Evolutionary conservation across 129 eudicot species (phyloP).

Genomic region (Escallonia rubra): DNA sequence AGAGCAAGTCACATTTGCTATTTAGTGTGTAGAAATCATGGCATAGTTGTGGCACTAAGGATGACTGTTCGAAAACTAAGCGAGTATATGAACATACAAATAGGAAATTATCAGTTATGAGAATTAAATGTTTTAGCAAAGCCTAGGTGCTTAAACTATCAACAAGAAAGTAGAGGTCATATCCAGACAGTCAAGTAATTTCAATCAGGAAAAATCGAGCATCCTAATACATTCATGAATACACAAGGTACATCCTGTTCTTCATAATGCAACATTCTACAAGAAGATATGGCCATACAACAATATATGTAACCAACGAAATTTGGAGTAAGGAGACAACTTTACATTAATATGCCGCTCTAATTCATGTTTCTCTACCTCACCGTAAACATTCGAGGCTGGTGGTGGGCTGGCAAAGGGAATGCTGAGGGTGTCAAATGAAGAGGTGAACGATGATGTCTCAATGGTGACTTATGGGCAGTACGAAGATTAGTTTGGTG

Average conservation of each 20-base stretch:
- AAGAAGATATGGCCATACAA: background rate
- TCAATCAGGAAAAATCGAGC: too few species aligned
- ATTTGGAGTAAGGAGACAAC: background rate
- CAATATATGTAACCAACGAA: conserved; percentile 1
- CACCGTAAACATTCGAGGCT: conserved; percentile 26
- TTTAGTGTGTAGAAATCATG: too few species aligned
- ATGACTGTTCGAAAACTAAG: too few species aligned
- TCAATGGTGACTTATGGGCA: conserved; percentile 37
- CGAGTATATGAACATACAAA: too few species aligned
- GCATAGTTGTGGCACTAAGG: too few species aligned
- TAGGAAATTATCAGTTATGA: too few species aligned
- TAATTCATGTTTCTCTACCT: conserved; percentile 1
- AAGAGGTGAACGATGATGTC: conserved; percentile 51
- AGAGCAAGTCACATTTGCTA: too few species aligned
- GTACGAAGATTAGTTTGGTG: conserved; percentile 7
- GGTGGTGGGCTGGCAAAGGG: conserved; percentile 33
- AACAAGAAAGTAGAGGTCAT: too few species aligned
- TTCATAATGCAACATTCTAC: conserved; percentile 6
- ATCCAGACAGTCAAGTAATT: too few species aligned
- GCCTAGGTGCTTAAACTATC: too few species aligned
- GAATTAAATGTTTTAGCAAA: too few species aligned
- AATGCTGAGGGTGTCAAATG: conserved; percentile 39
- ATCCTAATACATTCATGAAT: too few species aligned
- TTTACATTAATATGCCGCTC: background rate
- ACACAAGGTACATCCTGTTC: background rate